Percentiles rank a stretch among this genome's conserved stretches.
Conservation (phyloP, 2,329 filamentous ascomycete genomes). For the Colletotrichum camelliae region DNA sequence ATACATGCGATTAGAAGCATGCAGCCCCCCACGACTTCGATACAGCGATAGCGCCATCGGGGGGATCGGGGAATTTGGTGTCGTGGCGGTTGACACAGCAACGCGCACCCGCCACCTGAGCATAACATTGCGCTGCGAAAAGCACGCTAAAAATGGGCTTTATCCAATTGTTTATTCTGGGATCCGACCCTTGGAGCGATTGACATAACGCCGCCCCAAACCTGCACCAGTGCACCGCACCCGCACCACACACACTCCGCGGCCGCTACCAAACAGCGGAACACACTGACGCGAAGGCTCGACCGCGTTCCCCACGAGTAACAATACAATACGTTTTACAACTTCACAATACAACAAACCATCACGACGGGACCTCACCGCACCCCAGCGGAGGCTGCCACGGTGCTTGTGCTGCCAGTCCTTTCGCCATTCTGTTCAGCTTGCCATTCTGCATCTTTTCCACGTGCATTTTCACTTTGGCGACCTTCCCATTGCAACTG, state of each 20-base stretch:
- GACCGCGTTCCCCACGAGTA: constrained; percentile 19
- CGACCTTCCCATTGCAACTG: neutral
- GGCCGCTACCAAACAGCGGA: neutral
- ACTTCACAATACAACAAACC: neutral
- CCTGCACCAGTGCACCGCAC: neutral
- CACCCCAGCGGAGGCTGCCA: neutral
- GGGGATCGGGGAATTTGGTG: constrained; percentile 14
- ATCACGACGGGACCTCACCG: constrained; percentile 10
- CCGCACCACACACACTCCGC: neutral
- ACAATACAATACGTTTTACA: constrained; percentile 5
- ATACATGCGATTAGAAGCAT: neutral
- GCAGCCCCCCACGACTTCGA: neutral
- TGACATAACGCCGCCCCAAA: constrained; percentile 18
- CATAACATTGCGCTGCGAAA: constrained; percentile 15
- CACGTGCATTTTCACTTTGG: constrained; percentile 1
- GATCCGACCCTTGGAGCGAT: constrained; percentile 9
- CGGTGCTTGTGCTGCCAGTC: neutral
- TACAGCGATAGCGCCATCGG: constrained; percentile 13
- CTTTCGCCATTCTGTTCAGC: neutral
- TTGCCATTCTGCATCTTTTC: constrained; percentile 3
- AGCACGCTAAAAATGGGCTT: neutral
- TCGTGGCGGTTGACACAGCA: constrained; percentile 16
- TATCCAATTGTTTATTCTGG: constrained; percentile 17
- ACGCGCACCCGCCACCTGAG: constrained; percentile 4
- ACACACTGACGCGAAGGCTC: constrained; percentile 7